These are phyloP conservation scores for Backusella liffmaniae DNA, from an alignment of 192 early-diverging fungal species.

Conservation along the genomic window DNA sequence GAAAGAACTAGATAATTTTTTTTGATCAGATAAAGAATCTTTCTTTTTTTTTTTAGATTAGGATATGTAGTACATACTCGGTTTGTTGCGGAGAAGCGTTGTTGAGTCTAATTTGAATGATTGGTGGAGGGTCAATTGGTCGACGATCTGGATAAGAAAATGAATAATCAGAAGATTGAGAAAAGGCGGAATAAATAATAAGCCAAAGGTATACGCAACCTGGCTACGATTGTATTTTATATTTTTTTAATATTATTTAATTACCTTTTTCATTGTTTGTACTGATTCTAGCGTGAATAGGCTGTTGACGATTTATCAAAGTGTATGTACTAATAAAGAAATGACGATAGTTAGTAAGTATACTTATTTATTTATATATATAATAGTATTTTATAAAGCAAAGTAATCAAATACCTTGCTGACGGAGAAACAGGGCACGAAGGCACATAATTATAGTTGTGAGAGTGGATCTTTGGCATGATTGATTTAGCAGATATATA, in stretches of 20 bases:
- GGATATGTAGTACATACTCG: constrained; percentile 9
- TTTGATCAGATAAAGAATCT: neutral
- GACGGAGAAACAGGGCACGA: constrained; percentile 1
- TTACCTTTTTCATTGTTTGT: constrained; percentile 20
- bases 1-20: constrained; percentile 23
- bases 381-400: neutral
- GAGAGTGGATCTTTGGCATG: constrained; percentile 10
- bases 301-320: constrained; percentile 18
- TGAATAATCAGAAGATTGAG: neutral
- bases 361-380: neutral
- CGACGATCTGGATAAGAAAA: constrained; percentile 16
- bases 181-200: neutral
- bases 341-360: too few relatives aligned
- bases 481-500: neutral
- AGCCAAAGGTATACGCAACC: neutral
- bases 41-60: constrained; percentile 1
- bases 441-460: constrained; percentile 4
- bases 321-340: neutral
- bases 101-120: constrained; percentile 24
- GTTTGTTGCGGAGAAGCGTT: constrained; percentile 1
- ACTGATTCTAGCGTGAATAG: constrained; percentile 12
- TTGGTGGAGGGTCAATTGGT: constrained; percentile 24
- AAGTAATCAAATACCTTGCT: neutral
- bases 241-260: neutral
- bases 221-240: neutral